These are phyloP conservation scores for Brassica hybrid DNA, from an alignment of 441 rosid genomes.

Conservation along the genomic window DNA sequence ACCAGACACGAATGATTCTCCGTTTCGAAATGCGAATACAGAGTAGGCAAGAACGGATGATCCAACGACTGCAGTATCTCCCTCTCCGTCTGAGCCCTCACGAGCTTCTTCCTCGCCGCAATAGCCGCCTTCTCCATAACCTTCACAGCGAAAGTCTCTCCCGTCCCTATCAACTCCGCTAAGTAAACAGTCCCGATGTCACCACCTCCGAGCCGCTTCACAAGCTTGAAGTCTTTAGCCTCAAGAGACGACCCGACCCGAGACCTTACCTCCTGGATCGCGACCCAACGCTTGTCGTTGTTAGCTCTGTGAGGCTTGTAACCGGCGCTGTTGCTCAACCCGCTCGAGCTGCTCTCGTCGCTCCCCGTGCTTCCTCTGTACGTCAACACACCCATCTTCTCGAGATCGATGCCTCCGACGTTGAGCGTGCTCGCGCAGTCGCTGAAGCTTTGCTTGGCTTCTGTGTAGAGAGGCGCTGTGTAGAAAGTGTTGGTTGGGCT, in stretches of 20 bases:
- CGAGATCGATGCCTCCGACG: slow-evolving; percentile 51
- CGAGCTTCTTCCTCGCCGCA: slow-evolving; percentile 84
- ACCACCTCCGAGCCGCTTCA: slow-evolving; percentile 75
- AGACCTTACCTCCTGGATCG: slow-evolving; percentile 71
- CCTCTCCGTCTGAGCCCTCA: slow-evolving; percentile 90
- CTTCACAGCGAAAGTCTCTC: slow-evolving; percentile 79
- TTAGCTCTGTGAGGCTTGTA: slow-evolving; percentile 93
- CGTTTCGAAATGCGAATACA: slow-evolving; percentile 90
- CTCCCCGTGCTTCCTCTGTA: slow-evolving; percentile 85
- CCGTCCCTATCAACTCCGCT: slow-evolving; percentile 78
- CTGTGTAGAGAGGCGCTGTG: slow-evolving; percentile 57
- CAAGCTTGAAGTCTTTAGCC: slow-evolving; percentile 67
- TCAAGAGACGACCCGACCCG: slow-evolving; percentile 59
- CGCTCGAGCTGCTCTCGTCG: slow-evolving; percentile 88
- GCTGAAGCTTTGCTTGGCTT: slow-evolving; percentile 80
- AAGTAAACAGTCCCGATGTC: slow-evolving; percentile 88
- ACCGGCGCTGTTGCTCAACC: slow-evolving; percentile 57
- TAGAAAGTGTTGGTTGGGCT: slow-evolving; percentile 73
- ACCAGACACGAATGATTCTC: slow-evolving; percentile 85
- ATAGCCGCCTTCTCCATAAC: slow-evolving; percentile 80
- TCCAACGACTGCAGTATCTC: slow-evolving; percentile 89
- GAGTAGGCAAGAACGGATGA: slow-evolving; percentile 93
- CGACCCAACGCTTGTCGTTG: slow-evolving; percentile 91
- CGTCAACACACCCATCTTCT: slow-evolving; percentile 58
- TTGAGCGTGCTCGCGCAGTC: slow-evolving; percentile 58